Evolutionary conservation across 441 rosid genomes (phyloP).

Genomic region (Manihot esculenta): DNA sequence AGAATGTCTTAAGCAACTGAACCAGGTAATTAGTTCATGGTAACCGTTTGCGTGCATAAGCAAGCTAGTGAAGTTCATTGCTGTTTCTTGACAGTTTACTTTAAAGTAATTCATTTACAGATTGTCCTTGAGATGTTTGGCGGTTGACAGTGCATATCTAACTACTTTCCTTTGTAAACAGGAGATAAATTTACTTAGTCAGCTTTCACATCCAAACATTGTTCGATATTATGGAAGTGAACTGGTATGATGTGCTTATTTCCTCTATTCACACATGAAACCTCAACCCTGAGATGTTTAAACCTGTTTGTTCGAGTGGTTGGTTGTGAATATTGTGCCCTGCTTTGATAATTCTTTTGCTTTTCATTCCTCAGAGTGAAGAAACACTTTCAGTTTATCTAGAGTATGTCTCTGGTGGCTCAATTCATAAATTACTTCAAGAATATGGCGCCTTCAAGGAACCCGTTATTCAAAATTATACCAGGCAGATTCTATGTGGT

Average conservation of each 20-base stretch:
- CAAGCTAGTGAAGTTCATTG: background rate
- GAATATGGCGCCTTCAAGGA: constrained; percentile 90
- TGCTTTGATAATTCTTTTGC: constrained; percentile 22
- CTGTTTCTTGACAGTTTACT: background rate
- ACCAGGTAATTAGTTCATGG: constrained; percentile 56
- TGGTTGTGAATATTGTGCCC: background rate
- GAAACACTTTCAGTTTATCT: constrained; percentile 87
- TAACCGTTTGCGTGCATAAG: background rate
- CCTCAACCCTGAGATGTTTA: too few relatives aligned
- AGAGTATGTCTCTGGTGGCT: constrained; percentile 95
- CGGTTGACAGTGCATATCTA: constrained; percentile 19
- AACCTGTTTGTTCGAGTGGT: too few relatives aligned
- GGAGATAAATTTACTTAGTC: constrained; percentile 89
- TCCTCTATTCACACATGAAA: background rate
- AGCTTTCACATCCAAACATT: constrained; percentile 82
- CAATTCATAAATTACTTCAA: constrained; percentile 88
- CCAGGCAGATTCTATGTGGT: constrained; percentile 83
- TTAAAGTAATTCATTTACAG: background rate
- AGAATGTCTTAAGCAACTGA: constrained; percentile 88
- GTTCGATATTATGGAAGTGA: constrained; percentile 92
- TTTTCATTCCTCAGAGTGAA: constrained; percentile 56
- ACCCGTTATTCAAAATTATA: constrained; percentile 92
- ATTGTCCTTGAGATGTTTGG: constrained; percentile 3
- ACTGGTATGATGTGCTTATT: constrained; percentile 54
- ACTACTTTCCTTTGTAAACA: constrained; percentile 33